Evolutionary conservation across 208 protist species (phyloP), one percentile per base, ranked within the genome.

Genomic region (Naegleria fowleri): DNA sequence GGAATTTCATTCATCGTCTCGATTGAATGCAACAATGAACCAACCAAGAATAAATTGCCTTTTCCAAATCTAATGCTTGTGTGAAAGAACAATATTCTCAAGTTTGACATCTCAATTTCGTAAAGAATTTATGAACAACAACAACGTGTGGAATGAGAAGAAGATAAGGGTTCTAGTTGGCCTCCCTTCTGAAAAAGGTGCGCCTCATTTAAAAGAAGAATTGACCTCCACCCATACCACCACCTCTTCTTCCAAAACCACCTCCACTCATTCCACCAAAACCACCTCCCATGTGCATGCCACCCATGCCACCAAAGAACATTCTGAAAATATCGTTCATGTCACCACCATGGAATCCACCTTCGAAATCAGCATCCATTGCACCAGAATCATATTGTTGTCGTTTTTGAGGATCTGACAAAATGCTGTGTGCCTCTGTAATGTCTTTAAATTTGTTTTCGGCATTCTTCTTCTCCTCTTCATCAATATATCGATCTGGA

Each of bases 401-500:
- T 79, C 36, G 91, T 59, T 88, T 91, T 25, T 92, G 51, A 51
- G 92, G 84, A 91, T 96, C 95, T 25, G 92, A 92, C 40, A 98
- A 93, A 15, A 93, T 79, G 25, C 95, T 92, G 90, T 97, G 96
- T 5, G 96, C 95, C 5, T 96, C 92, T 48, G 91, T 93, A 84
- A 98, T 94, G 83, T 96, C 94, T 87, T 97, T 97, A 91, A 98
- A 97, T 48, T 94, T 94, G 51, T 91, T 90, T 92, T 97, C 95
- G 0, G 96, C 96, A 88, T 90, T 55, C 41, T 92, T 59, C 83
- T 93, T 94, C 86, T 97, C 94, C 41, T 93, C 90, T 51, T 90
- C 89, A 15, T 92, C 91, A 15, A n/a, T 16, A 92, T 93, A 97
- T 89, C 94, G 95, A 91, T 98, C 97, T 92, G 97, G 97, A 92